Evolutionary conservation across 2,329 filamentous ascomycete genomes (phyloP), one percentile per base, ranked within the genome.

Genomic region (Trichophyton simii): DNA sequence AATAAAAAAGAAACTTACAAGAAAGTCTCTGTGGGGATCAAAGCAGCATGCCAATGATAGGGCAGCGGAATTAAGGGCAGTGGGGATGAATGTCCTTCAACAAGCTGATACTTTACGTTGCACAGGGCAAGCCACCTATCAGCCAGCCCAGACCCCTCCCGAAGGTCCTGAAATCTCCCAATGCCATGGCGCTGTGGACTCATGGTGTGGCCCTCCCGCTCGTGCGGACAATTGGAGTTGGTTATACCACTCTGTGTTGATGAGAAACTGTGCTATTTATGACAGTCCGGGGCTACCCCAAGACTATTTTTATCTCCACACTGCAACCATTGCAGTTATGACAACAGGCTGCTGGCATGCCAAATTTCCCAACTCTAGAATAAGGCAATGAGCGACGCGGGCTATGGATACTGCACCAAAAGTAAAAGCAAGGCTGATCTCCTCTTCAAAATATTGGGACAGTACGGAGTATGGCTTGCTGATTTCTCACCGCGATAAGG

Each of bases 91-190:
- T 38, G 34, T 13, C 34, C 50, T 54, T 13, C 22, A n/a, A 20
- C 15, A 44, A 54, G 22, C 50, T 54, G 22, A 54, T 48, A 54
- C 28, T 31, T 13, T 13, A 34, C 50, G 50, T 54, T 54, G 28
- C 22, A 54, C 50, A 54, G 22, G 7, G 28, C 22, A 54, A 54
- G 50, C 50, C 50, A 54, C 50, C 22, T 13, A 13, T 54, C 28
- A 54, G 50, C 50, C 50, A 54, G 50, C 50, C 50, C 50, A 54
- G 50, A 15, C 50, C 50, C 50, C 50, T 54, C 8, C 28, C 8
- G n/a, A 54, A n/a, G 50, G 50, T 34, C 18, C 50, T 54, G 50
- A 54, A 54, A 54, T 54, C 50, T 54, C 50, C 50, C 50, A 54
- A 54, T 34, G 34, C 50, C 50, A 54, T 54, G 50, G 50, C 22